Percentiles rank a stretch among this genome's conserved stretches.
phyloP scores from a whole-genome alignment of 352 stramenopile species.

The Phytophthora fragariae region DNA sequence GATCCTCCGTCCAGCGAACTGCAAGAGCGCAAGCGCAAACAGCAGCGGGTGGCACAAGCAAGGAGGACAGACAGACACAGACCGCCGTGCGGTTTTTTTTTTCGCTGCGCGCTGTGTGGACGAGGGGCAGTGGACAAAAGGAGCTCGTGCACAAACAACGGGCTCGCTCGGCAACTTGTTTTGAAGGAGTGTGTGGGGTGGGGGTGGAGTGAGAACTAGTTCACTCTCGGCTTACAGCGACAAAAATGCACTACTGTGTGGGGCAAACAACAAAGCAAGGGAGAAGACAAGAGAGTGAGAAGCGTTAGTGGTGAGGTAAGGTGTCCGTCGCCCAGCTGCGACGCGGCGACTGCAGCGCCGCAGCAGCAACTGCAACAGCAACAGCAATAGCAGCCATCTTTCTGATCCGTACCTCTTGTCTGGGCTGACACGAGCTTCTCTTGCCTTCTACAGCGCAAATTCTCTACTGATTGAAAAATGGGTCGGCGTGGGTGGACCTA shows the following conservation, averaged over 20 bases:
- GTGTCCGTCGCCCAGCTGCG: constrained; percentile 1
- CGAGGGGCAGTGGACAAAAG: constrained; percentile 28
- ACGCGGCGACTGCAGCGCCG: neutral
- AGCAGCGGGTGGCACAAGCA: constrained; percentile 35
- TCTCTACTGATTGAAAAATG: constrained; percentile 40
- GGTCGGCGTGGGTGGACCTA: neutral
- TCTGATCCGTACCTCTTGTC: constrained; percentile 33
- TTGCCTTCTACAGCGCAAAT: constrained; percentile 39
- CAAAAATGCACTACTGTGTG: constrained; percentile 36
- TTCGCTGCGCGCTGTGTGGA: constrained; percentile 21
- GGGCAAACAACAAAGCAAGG: neutral
- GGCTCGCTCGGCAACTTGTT: constrained; percentile 49
- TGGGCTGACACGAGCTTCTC: constrained; percentile 17
- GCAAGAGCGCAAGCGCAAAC: constrained; percentile 43
- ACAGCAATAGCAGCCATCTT: neutral
- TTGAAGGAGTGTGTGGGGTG: constrained; percentile 16
- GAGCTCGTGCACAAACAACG: constrained; percentile 47
- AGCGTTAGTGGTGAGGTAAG: neutral
- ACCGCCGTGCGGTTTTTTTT: constrained; percentile 3
- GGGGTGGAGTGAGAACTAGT: constrained; percentile 20
- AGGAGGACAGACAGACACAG: constrained; percentile 26
- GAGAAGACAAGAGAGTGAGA: neutral
- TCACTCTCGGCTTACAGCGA: constrained; percentile 32
- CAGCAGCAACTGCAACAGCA: neutral
- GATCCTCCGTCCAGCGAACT: constrained; percentile 34